A percentile compares a stretch with the other conserved stretches of the same genome.
These are phyloP conservation scores for Cruciata laevipes DNA, from an alignment of 257 asterid species.

Conservation along the genomic window DNA sequence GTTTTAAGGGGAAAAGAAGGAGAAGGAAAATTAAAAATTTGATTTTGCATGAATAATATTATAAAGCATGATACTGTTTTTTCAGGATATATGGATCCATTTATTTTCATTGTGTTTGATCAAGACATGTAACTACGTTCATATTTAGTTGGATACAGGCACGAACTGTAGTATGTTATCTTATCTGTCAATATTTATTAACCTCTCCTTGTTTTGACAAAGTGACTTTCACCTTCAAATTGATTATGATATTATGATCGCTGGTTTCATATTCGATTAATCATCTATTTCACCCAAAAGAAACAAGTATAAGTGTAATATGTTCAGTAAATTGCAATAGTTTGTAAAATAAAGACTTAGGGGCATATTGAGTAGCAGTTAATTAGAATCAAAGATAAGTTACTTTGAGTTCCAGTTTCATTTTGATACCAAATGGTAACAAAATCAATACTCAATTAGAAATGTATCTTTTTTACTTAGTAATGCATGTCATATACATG, in stretches of 20 bases:
- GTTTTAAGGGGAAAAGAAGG: neutral
- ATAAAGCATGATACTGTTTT: neutral
- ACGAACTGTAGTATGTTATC: neutral
- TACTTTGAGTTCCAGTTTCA: no score
- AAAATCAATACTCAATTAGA: no score
- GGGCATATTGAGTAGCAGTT: neutral
- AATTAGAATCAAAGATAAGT: no score
- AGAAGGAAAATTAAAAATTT: neutral
- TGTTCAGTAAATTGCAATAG: neutral
- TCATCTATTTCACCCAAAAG: no score
- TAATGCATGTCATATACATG: no score
- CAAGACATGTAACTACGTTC: no score
- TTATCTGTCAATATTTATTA: no score
- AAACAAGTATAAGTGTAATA: neutral
- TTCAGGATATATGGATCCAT: neutral
- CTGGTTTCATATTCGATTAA: neutral
- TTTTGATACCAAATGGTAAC: no score
- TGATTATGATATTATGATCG: neutral
- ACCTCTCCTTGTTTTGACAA: neutral
- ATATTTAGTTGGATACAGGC: neutral
- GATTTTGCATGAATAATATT: no score
- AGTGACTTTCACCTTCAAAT: neutral
- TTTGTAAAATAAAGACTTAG: no score
- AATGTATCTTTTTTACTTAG: no score
- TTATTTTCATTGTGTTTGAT: neutral